Evolutionary conservation across 2,329 filamentous ascomycete species (phyloP), one percentile per base, ranked within the genome.

Genomic region (Akanthomyces dipterigenus): DNA sequence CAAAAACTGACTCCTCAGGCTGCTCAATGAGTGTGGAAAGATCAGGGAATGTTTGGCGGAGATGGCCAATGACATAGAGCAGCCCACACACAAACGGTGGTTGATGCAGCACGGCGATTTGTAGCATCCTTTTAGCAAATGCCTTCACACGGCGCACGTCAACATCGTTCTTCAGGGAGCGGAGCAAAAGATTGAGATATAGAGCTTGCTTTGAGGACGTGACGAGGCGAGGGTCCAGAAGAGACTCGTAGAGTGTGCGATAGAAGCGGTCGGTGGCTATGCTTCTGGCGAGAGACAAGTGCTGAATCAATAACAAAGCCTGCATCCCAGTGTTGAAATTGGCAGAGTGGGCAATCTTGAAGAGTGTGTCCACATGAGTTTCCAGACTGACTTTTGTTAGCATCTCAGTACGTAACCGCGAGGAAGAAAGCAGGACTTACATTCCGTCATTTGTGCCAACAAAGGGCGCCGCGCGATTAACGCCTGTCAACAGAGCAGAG

Each of bases 281-380:
- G 68, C 93, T 88, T 71, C 95, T 91, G 3, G 88, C 85, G 1
- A 87, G 81, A 0, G 92, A 90, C 31, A 99, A 83, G 73, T 98
- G 95, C 72, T 98, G 95, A 66, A 99, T 96, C 53, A 99, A 80
- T 77, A 96, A 89, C 65, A 99, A 83, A 38, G 95, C 93, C 75
- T 99, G 95, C 42, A 99, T 91, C 71, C 92, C 95, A 1, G 95
- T 99, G 77, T 98, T 99, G 82, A 99, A 98, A 75, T 99, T 99
- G 61, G 93, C 91, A 1, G 93, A 98, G 75, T 99, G 95, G 0
- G 95, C 96, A 69, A 99, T 95, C 68, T 87, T 88, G 82, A 97
- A 99, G 28, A 99, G 82, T 3, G 93, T 97, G 71, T 98, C 89
- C 62, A 99, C 84, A 70, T 99, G 93, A 62, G 88, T 87, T 70